Percentiles rank a stretch among this genome's conserved stretches.
phyloP scores from a whole-genome alignment of 2,329 filamentous ascomycete genomes.

The Cladophialophora chaetospira region DNA sequence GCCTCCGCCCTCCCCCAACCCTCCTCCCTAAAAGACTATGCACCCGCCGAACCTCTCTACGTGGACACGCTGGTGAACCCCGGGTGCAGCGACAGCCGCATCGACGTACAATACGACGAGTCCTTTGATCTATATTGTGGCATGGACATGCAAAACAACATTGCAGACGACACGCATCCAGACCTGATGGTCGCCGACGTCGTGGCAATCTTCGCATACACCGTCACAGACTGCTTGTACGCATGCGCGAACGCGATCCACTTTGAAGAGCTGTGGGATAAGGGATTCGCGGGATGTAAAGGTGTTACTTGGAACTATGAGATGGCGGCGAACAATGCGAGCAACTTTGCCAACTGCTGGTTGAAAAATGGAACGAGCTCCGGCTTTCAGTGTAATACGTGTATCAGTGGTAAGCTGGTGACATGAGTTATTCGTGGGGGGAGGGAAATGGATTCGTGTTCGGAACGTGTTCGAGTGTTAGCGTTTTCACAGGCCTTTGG shows the following conservation, averaged over 20 bases:
- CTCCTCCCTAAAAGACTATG: conserved; percentile 21
- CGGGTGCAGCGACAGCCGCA: conserved; percentile 11
- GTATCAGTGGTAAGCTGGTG: conserved; percentile 15
- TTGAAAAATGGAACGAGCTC: conserved; percentile 20
- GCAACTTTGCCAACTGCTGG: conserved; percentile 23
- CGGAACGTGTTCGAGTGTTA: too few species aligned
- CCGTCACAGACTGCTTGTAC: conserved; percentile 24
- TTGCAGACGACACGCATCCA: conserved; percentile 5
- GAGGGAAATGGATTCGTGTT: too few species aligned
- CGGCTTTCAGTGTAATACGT: conserved; percentile 22
- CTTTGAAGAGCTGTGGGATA: conserved; percentile 6
- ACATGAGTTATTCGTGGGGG: too few species aligned
- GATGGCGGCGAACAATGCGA: conserved; percentile 18
- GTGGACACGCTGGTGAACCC: conserved; percentile 16
- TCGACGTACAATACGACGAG: conserved; percentile 8
- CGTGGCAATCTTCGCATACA: conserved; percentile 21
- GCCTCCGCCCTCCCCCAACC: conserved; percentile 11
- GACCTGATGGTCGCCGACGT: conserved; percentile 20
- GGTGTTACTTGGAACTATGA: conserved; percentile 21
- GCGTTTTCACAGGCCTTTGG: too few species aligned
- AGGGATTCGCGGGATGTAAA: conserved; percentile 6
- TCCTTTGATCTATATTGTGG: conserved; percentile 22
- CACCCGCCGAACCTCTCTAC: conserved; percentile 18
- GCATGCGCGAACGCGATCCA: conserved; percentile 17
- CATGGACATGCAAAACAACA: conserved; percentile 17